phyloP scores from a whole-genome alignment of 805 yeast species.

The Schizosaccharomyces pombe region DNA sequence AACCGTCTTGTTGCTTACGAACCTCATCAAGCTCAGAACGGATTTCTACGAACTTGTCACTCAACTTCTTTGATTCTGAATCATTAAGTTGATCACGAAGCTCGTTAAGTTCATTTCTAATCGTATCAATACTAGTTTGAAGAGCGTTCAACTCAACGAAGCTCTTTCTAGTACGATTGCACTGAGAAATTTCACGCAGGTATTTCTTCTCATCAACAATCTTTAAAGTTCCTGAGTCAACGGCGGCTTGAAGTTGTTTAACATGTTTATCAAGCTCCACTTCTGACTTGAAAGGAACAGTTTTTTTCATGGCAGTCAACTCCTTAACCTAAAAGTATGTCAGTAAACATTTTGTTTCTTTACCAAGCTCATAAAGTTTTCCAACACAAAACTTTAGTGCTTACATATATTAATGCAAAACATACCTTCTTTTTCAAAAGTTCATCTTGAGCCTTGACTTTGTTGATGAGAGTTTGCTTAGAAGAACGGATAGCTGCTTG shows the following conservation, averaged over 20 bases:
- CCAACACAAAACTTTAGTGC: too few species aligned
- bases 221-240: conserved; percentile 56
- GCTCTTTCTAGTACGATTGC: conserved; percentile 62
- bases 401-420: background rate
- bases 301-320: conserved; percentile 1
- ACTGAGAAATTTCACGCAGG: conserved; percentile 62
- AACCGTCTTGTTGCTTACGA: conserved; percentile 32
- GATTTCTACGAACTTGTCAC: conserved; percentile 40
- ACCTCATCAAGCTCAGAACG: conserved; percentile 50
- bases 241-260: conserved; percentile 36
- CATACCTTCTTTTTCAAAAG: background rate
- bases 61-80: conserved; percentile 37
- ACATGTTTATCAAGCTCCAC: conserved; percentile 50
- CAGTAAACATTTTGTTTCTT: background rate
- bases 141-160: conserved; percentile 47
- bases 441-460: conserved; percentile 13
- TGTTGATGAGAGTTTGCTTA: conserved; percentile 12
- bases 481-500: conserved; percentile 24
- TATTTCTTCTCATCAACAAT: conserved; percentile 75
- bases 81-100: conserved; percentile 43
- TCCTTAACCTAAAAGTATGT: conserved; percentile 2
- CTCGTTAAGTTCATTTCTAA: conserved; percentile 49
- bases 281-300: conserved; percentile 21
- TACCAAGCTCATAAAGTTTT: background rate
- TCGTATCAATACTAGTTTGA: conserved; percentile 59